A percentile compares a stretch with the other conserved stretches of the same genome.
phyloP scores from a whole-genome alignment of 495 filamentous ascomycete genomes.

The Diplogelasinospora grovesii region DNA sequence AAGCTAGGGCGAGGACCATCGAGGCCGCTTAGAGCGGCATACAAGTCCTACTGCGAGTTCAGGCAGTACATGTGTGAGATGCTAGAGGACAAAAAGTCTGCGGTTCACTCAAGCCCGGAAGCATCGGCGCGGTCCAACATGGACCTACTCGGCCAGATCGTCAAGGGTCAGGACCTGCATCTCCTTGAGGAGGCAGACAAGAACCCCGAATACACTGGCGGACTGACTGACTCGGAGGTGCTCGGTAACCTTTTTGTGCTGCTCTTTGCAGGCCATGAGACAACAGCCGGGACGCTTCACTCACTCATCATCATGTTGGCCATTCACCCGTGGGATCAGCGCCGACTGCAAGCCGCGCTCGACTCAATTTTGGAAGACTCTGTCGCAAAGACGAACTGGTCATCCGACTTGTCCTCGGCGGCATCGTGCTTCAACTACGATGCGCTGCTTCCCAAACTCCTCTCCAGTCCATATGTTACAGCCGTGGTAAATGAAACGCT shows the following conservation, averaged over 20 bases:
- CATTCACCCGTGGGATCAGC: constrained; percentile 43
- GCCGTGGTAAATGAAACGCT: constrained; percentile 6
- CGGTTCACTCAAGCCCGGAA: background rate
- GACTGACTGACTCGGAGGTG: constrained; percentile 47
- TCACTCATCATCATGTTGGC: constrained; percentile 50
- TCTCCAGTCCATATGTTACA: background rate
- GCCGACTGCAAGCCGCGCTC: constrained; percentile 48
- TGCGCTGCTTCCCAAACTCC: constrained; percentile 25
- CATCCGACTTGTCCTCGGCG: constrained; percentile 16
- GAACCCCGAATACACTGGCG: constrained; percentile 49
- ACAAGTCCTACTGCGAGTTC: background rate
- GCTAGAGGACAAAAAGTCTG: background rate
- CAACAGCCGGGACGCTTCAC: constrained; percentile 52
- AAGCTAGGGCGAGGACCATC: background rate
- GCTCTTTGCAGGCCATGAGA: constrained; percentile 58
- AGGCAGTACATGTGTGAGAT: background rate
- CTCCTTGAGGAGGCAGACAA: constrained; percentile 37
- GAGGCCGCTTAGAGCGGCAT: background rate
- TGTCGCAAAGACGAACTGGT: too few relatives aligned
- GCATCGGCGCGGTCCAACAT: background rate
- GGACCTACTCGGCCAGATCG: background rate
- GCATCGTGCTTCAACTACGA: constrained; percentile 38
- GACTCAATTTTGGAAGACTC: constrained; percentile 42
- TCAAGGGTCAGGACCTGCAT: constrained; percentile 47
- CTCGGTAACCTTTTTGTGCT: constrained; percentile 57